These are phyloP conservation scores for Leccinum subgranulosum DNA, from an alignment of 768 basidiomycete species.

Conservation along the genomic window DNA sequence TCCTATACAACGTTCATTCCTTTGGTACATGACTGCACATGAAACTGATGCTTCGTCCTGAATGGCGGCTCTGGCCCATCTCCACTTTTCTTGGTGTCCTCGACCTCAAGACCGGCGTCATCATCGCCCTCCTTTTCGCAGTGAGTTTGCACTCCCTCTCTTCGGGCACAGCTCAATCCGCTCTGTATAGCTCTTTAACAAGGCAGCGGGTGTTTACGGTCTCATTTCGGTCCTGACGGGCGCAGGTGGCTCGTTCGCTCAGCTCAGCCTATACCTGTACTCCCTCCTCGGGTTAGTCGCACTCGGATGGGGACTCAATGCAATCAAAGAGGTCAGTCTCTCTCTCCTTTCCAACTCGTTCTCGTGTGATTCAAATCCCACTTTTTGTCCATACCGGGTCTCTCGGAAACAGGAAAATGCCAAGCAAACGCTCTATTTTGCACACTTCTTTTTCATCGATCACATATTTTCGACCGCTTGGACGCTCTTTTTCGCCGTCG, in stretches of 20 bases:
- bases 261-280: conserved; percentile 92
- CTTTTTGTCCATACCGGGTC: background rate
- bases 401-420: conserved; percentile 70
- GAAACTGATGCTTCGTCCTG: conserved; percentile 79
- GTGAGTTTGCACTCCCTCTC: conserved; percentile 43
- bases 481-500: conserved; percentile 87
- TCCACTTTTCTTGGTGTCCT: conserved; percentile 81
- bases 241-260: conserved; percentile 88
- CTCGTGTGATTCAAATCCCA: conserved; percentile 8
- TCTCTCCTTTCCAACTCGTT: background rate
- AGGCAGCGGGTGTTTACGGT: conserved; percentile 96
- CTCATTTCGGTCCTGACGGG: conserved; percentile 89
- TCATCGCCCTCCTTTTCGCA: conserved; percentile 83
- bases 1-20: conserved; percentile 4
- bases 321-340: conserved; percentile 73
- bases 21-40: conserved; percentile 43
- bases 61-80: conserved; percentile 82
- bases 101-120: conserved; percentile 94
- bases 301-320: conserved; percentile 82
- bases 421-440: conserved; percentile 79
- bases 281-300: conserved; percentile 79
- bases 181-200: conserved; percentile 74
- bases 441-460: conserved; percentile 89
- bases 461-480: conserved; percentile 87
- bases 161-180: conserved; percentile 9